Evolutionary conservation across 2,329 filamentous ascomycete genomes (phyloP), one percentile per base, ranked within the genome.

Genomic region (Aspergillus glaucus): DNA sequence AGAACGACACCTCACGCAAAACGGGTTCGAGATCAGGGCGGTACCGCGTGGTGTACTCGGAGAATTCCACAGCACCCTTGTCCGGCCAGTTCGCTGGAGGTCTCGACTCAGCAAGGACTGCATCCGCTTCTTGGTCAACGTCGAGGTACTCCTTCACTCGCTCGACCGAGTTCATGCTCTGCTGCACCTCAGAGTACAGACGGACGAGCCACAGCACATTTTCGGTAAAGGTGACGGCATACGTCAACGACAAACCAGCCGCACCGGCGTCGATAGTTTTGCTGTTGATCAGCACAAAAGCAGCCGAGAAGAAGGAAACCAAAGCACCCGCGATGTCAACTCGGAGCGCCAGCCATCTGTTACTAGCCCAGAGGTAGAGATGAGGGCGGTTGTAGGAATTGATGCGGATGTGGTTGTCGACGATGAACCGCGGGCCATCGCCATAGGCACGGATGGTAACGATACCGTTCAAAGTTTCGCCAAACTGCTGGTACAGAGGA

Each of bases 131-230:
- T 67, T 96, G 92, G 60, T 97, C 92, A 1, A 98, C 87, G 41
- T 97, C 89, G 32, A 97, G 80, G 64, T 97, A 98, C 66, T 98
- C 93, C 74, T 95, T 94, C 64, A 98, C 86, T 62, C 93, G 88
- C 72, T 98, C 93, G 44, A 97, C 91, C 2, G 92, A 92, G 71
- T 98, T 98, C 93, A 98, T 97, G 71, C 96, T 97, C 70, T 98
- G 93, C 72, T 98, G 93, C 62, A 97, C 96, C 64, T 88, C 83
- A 0, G 91, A 86, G 67, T 98, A 98, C 12, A 96, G 78, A 43
- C 93, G 85, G 26, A 98, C 91, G 48, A 97, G 84, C 93, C 93
- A 98, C 15, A 98, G 74, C 6, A 98, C 87, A 57, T 95, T 97
- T 68, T 98, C 93, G 0, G 91, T 95, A 62, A 98, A 98, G 1